Percentiles rank a stretch among this genome's conserved stretches.
Conservation (phyloP, 768 basidiomycete genomes). For the Tricholoma flavovirens region DNA sequence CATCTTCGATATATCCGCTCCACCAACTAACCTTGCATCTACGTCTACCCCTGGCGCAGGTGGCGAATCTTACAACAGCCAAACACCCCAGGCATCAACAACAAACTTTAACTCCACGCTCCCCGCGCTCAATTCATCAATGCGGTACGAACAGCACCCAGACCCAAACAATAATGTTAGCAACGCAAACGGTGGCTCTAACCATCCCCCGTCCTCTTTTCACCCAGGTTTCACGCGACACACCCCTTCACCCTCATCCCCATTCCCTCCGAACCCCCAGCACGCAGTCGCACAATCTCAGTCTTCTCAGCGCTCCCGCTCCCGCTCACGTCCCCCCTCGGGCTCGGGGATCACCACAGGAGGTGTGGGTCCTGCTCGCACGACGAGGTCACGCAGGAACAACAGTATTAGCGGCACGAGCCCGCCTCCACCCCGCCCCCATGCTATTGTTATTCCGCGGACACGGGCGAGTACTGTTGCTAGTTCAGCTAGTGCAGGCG, state of each 20-base stretch:
- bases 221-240: conserved; percentile 25
- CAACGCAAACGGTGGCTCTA: too few species aligned
- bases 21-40: conserved; percentile 19
- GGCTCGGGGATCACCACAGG: conserved; percentile 4
- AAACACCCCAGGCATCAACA: too few species aligned
- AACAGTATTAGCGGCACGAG: conserved; percentile 54
- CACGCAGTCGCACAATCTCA: conserved; percentile 7
- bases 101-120: too few species aligned
- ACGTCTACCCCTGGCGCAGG: conserved; percentile 1
- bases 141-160: too few species aligned
- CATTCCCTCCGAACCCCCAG: conserved; percentile 7
- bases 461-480: conserved; percentile 21
- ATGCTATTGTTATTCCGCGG: conserved; percentile 63
- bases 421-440: conserved; percentile 50
- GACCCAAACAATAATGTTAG: neutral
- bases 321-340: conserved; percentile 36
- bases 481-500: conserved; percentile 11
- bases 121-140: too few species aligned
- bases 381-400: conserved; percentile 50
- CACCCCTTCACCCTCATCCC: conserved; percentile 27
- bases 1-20: conserved; percentile 55
- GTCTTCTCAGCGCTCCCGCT: conserved; percentile 30
- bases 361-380: conserved; percentile 48
- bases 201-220: conserved; percentile 24
- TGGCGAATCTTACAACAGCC: too few species aligned